Evolutionary conservation across 495 filamentous ascomycete species (phyloP), one percentile per base, ranked within the genome.

Genomic region (Hyaloscypha finlandica): DNA sequence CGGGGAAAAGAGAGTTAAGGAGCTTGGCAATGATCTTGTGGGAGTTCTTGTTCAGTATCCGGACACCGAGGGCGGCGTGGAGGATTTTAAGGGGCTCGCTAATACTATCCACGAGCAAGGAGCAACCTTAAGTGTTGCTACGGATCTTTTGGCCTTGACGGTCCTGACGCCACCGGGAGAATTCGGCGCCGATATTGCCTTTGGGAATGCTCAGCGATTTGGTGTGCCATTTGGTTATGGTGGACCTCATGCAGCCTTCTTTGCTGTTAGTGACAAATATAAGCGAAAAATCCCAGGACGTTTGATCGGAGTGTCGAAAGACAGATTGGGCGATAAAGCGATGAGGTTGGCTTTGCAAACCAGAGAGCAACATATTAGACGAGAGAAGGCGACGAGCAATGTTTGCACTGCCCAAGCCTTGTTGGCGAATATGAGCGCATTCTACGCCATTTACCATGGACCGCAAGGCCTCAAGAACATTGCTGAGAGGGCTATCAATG

Each of bases 371-470:
- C 95, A 99, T 75, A 99, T 99, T 76, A 85, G 95, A 71, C 86
- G 95, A 73, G 95, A 99, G 78, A 99, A 99, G 85, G 95, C 95
- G 2, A 99, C 95, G 6, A 97, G 93, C 82, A 99, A 99, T 77
- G 96, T 99, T 66, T 99, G 95, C 79, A 99, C 95, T 25, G 95
- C 95, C 8, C 95, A 99, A 76, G 95, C 95, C 9, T 77, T 99
- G 20, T 84, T 98, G 37, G 95, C 95, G 22, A 99, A 99, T 77
- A 97, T 98, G 92, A 96, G 88, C 71, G 92, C 95, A 59, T 91
- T 99, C 79, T 99, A 97, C 77, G 95, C 93, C n/a, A 86, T 98
- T 45, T 99, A 98, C 75, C 95, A 99, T 74, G 95, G 95, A 3
- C 95, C 95, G 3, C 72, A 85, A 39, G 96, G 96, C 16, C 81